phyloP scores from a whole-genome alignment of 129 eudicot species.

The Cynara cardunculus region DNA sequence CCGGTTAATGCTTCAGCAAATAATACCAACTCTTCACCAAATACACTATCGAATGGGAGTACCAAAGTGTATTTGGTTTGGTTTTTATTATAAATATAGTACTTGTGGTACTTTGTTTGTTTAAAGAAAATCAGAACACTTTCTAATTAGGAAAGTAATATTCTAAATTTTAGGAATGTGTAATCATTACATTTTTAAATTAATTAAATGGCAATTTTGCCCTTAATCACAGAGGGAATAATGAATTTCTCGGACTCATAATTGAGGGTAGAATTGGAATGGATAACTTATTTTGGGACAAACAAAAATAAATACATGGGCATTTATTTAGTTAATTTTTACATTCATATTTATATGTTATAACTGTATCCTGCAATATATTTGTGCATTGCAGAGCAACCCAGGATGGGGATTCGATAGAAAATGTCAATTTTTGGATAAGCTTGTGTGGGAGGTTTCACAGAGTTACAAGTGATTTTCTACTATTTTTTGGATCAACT shows the following conservation, averaged over 20 bases:
- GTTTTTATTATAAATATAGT: too few relatives aligned
- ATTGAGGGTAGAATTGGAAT: neutral
- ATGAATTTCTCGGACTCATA: neutral
- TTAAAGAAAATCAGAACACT: neutral
- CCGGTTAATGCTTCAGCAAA: too few relatives aligned
- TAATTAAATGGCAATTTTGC: neutral
- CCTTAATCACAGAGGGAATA: neutral
- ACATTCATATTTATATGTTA: neutral
- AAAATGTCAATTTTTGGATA: slow-evolving; percentile 91
- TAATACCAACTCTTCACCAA: too few relatives aligned
- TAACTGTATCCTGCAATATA: neutral
- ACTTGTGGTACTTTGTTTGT: neutral
- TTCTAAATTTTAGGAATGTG: neutral
- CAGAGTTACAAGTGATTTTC: slow-evolving; percentile 53
- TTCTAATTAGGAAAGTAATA: too few relatives aligned
- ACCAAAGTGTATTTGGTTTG: too few relatives aligned
- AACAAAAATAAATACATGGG: too few relatives aligned
- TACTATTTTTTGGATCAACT: too few relatives aligned
- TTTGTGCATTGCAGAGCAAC: slow-evolving; percentile 67
- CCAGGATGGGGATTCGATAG: slow-evolving; percentile 93
- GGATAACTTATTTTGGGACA: neutral
- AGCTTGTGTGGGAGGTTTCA: slow-evolving; percentile 66
- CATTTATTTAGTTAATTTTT: neutral
- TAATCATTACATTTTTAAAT: neutral
- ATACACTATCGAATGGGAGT: too few relatives aligned